phyloP scores from a whole-genome alignment of 495 filamentous ascomycete species.

The Penicillium roqueforti region DNA sequence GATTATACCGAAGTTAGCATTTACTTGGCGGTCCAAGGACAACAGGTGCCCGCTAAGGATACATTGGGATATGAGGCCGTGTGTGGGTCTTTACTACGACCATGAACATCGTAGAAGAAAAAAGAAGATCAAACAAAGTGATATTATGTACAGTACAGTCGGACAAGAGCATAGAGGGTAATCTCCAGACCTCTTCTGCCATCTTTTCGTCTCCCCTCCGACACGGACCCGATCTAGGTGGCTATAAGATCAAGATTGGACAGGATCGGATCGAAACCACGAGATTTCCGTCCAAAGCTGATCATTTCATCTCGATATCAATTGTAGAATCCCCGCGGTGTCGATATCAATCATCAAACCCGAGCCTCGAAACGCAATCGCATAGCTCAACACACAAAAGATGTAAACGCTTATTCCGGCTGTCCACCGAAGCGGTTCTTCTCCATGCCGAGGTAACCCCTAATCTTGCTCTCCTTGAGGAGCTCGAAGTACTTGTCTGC shows the following conservation, averaged over 20 bases:
- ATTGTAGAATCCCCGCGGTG: not conserved
- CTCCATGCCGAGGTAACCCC: conserved; percentile 87
- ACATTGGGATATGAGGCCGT: not conserved
- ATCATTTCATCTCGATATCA: not conserved
- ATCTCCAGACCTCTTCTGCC: conserved; percentile 5
- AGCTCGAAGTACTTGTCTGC: conserved; percentile 91
- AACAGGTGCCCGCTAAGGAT: not conserved
- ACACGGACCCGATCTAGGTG: not conserved
- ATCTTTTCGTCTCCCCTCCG: conserved; percentile 2
- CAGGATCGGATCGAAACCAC: not conserved
- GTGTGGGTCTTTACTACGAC: not conserved
- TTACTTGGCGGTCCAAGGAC: not conserved
- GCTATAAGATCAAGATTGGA: not conserved
- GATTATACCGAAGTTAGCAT: not conserved
- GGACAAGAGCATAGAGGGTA: conserved; percentile 4
- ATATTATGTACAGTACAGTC: conserved; percentile 20
- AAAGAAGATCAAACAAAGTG: conserved; percentile 15
- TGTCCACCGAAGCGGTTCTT: conserved; percentile 65
- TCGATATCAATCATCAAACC: conserved; percentile 1
- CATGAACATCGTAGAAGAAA: not conserved
- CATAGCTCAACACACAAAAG: conserved; percentile 2
- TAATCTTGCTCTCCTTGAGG: conserved; percentile 75
- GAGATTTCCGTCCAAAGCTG: no score
- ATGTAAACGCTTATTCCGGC: conserved; percentile 6
- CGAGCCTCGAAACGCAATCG: not conserved